These are phyloP conservation scores for Evansstolkia leycettana DNA, from an alignment of 495 filamentous ascomycete genomes.

Conservation along the genomic window DNA sequence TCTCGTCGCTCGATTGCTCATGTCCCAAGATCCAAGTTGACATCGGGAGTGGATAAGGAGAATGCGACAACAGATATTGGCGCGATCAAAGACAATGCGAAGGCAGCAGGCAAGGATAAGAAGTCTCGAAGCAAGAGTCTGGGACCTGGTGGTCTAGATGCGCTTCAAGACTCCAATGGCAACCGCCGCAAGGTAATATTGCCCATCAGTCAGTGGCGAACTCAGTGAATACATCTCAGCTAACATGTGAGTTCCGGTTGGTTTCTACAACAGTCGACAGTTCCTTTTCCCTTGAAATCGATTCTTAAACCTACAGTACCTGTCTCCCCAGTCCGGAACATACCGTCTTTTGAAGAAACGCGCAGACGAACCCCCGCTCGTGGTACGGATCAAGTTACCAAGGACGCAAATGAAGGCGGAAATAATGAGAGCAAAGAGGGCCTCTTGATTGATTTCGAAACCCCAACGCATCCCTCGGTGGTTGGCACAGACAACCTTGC, in stretches of 20 bases:
- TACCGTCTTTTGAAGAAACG: constrained; percentile 37
- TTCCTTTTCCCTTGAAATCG: constrained; percentile 50
- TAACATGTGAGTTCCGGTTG: constrained; percentile 3
- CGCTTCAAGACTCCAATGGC: constrained; percentile 61
- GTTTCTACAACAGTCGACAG: constrained; percentile 34
- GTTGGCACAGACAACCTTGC: constrained; percentile 27
- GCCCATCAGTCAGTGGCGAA: background rate
- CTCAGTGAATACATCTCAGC: too few species aligned
- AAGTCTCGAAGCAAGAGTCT: constrained; percentile 92
- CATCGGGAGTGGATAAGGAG: constrained; percentile 46
- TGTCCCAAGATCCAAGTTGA: constrained; percentile 40
- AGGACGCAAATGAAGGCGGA: constrained; percentile 4
- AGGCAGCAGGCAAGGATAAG: constrained; percentile 35
- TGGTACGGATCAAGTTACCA: constrained; percentile 11
- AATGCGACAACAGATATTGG: constrained; percentile 55
- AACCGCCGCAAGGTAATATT: constrained; percentile 70
- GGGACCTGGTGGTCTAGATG: constrained; percentile 80
- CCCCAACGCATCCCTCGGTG: constrained; percentile 19
- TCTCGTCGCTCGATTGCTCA: constrained; percentile 71
- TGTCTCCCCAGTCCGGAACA: constrained; percentile 47
- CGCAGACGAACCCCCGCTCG: constrained; percentile 28
- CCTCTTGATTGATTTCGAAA: constrained; percentile 36
- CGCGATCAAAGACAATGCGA: constrained; percentile 22
- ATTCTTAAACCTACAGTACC: constrained; percentile 80
- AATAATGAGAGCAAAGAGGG: constrained; percentile 20